phyloP scores from a whole-genome alignment of 176 grass and related monocot species.

The Triticum dicoccoides region DNA sequence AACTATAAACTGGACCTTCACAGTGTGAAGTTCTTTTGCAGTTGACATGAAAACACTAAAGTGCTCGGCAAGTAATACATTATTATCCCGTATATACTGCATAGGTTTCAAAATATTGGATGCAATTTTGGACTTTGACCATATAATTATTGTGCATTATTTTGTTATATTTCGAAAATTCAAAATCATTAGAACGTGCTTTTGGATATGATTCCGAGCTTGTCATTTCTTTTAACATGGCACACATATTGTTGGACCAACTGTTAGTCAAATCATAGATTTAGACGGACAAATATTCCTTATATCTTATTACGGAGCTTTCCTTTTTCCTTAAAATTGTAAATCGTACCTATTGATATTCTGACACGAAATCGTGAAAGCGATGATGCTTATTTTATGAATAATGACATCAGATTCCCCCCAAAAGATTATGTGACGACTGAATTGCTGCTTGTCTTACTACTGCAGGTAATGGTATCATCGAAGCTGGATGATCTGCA shows the following conservation, averaged over 20 bases:
- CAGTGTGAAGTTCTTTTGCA: not conserved
- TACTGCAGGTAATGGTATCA: conserved; percentile 70
- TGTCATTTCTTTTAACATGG: not conserved
- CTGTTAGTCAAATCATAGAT: not conserved
- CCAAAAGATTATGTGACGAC: not conserved
- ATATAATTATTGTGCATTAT: not conserved
- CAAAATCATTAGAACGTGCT: not conserved
- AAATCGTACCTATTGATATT: not conserved
- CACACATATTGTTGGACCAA: not conserved
- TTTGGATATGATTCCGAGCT: not conserved
- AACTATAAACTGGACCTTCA: not conserved
- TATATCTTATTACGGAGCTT: not conserved
- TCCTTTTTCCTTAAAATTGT: not conserved
- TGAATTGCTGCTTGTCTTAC: not conserved
- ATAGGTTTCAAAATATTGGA: not conserved
- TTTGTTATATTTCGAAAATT: not conserved
- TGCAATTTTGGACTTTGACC: not conserved
- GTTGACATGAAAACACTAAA: not conserved
- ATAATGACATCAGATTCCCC: not conserved
- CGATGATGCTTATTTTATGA: not conserved
- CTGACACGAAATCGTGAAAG: not conserved
- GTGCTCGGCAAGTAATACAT: not conserved
- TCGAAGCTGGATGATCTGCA: conserved; percentile 65
- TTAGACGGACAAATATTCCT: not conserved
- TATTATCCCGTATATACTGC: not conserved